phyloP scores from a whole-genome alignment of 352 stramenopile genomes.

The Phytopythium sindhum region DNA sequence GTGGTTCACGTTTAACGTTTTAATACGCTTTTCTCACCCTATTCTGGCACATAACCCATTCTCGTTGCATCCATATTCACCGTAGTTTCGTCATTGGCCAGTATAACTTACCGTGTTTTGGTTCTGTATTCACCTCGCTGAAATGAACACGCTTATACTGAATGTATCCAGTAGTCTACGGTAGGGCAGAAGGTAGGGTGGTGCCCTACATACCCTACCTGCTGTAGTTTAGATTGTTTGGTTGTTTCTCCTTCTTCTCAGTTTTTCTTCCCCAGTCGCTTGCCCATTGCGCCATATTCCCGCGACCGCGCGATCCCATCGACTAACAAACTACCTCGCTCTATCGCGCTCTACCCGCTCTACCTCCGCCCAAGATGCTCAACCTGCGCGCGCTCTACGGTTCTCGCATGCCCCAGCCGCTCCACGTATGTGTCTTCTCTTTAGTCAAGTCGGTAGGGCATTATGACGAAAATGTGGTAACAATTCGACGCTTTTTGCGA shows the following conservation, averaged over 20 bases:
- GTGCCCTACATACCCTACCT: too few species aligned
- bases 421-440: constrained; percentile 43
- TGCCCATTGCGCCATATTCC: too few species aligned
- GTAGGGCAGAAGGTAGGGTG: too few species aligned
- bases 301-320: too few species aligned
- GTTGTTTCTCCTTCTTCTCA: too few species aligned
- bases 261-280: too few species aligned
- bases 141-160: neutral
- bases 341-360: neutral
- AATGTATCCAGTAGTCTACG: too few species aligned
- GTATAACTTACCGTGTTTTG: neutral
- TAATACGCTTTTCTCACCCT: neutral
- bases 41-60: neutral
- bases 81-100: too few species aligned
- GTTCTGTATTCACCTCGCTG: neutral
- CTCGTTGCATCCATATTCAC: too few species aligned
- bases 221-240: too few species aligned
- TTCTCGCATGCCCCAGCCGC: constrained; percentile 72
- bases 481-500: neutral
- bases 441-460: neutral
- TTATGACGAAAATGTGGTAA: neutral
- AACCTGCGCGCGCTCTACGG: constrained; percentile 68
- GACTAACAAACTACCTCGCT: too few species aligned
- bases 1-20: neutral
- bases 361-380: constrained; percentile 41